Evolutionary conservation across 2,329 filamentous ascomycete genomes (phyloP).

Genomic region (Ambrosiella beaveri): DNA sequence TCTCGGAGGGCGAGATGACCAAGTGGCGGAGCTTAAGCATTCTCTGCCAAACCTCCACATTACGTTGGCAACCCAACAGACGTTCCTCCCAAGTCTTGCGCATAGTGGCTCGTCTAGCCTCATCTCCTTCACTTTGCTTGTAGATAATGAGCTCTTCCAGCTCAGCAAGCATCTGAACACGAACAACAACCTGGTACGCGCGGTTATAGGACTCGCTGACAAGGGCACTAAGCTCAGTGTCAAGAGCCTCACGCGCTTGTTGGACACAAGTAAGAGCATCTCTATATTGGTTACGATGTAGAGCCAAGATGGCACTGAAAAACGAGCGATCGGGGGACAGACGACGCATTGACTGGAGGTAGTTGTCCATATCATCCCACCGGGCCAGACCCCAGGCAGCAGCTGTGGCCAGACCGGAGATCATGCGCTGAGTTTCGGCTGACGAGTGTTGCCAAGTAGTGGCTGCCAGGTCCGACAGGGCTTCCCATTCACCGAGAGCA

Average conservation of each 20-base stretch:
- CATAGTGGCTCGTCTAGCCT: constrained; percentile 78
- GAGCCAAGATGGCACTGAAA: constrained; percentile 86
- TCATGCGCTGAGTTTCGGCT: constrained; percentile 71
- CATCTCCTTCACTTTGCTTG: constrained; percentile 73
- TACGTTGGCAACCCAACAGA: constrained; percentile 84
- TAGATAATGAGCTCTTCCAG: constrained; percentile 96
- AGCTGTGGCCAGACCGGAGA: constrained; percentile 84
- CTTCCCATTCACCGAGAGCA: constrained; percentile 93
- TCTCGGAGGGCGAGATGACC: constrained; percentile 80
- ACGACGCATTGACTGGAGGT: constrained; percentile 86
- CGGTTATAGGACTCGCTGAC: constrained; percentile 98
- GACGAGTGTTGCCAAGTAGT: constrained; percentile 87
- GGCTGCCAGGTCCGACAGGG: constrained; percentile 71
- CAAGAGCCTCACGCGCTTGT: constrained; percentile 79
- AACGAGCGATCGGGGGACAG: constrained; percentile 89
- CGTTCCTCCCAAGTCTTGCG: constrained; percentile 90
- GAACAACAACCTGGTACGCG: constrained; percentile 93
- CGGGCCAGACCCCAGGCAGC: constrained; percentile 93
- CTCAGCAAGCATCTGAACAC: constrained; percentile 97
- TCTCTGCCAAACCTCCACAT: constrained; percentile 95
- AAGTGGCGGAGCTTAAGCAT: constrained; percentile 91
- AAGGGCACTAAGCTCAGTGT: constrained; percentile 86
- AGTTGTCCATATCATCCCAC: constrained; percentile 97
- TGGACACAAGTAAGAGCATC: constrained; percentile 81
- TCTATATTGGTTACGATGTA: constrained; percentile 90